A percentile compares a stretch with the other conserved stretches of the same genome.
Conservation (phyloP, 345 rosid genomes). For the Eucalyptus regnans region DNA sequence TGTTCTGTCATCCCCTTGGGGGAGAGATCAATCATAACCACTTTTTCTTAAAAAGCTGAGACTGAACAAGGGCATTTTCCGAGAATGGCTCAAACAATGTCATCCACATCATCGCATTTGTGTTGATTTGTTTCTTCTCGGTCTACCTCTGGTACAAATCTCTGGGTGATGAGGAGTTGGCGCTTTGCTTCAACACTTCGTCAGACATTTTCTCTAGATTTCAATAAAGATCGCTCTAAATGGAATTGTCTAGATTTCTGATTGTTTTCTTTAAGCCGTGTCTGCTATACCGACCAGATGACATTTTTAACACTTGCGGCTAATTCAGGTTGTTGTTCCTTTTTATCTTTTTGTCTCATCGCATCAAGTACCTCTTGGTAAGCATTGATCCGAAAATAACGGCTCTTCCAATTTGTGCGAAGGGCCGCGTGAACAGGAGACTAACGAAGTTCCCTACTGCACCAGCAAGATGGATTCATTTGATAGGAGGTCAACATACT, state of each 20-base stretch:
- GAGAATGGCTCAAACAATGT: slow-evolving; percentile 61
- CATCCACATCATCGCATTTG: slow-evolving; percentile 65
- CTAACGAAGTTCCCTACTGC: neutral
- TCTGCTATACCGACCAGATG: neutral
- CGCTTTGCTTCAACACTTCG: neutral
- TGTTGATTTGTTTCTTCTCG: slow-evolving; percentile 43
- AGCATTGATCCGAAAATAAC: neutral
- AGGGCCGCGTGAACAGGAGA: neutral
- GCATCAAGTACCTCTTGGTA: neutral
- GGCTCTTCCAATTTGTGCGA: neutral
- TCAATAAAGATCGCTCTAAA: neutral
- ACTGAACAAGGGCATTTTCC: slow-evolving; percentile 59
- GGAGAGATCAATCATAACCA: neutral
- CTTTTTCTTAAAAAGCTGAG: slow-evolving; percentile 7
- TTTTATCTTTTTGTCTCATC: neutral
- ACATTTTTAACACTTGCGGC: neutral
- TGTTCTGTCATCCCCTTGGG: neutral
- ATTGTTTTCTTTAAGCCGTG: neutral
- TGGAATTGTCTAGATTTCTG: neutral
- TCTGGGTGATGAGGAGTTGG: slow-evolving; percentile 30
- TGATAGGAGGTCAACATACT: too few species aligned
- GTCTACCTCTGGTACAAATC: slow-evolving; percentile 64
- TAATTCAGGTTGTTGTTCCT: neutral
- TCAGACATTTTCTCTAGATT: neutral
- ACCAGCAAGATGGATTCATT: too few species aligned